A percentile compares a stretch with the other conserved stretches of the same genome.
Conservation (phyloP, 345 rosid genomes). For the Geranium rotundifolium region DNA sequence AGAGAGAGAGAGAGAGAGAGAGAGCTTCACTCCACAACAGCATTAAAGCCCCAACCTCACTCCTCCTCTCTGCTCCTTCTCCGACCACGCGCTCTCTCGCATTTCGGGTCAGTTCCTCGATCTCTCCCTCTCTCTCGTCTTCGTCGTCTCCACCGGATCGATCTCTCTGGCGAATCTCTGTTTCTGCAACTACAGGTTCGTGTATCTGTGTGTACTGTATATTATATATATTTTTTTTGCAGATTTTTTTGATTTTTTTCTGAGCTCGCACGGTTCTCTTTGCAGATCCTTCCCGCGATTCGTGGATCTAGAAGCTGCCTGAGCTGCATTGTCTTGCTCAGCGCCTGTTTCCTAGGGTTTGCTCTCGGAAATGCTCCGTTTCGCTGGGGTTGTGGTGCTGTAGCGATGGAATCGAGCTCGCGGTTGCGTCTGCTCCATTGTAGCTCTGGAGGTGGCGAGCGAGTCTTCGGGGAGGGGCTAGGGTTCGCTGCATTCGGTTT, state of each 20-base stretch:
- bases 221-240: not conserved
- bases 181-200: not conserved
- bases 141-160: constrained; percentile 5
- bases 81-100: not conserved
- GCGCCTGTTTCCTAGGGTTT: constrained; percentile 45
- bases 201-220: too few species aligned
- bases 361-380: not conserved
- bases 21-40: not conserved
- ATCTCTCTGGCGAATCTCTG: constrained; percentile 5
- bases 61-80: not conserved
- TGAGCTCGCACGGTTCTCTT: not conserved
- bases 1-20: not conserved
- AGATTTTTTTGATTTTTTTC: not conserved
- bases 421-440: constrained; percentile 16
- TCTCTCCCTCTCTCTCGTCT: not conserved
- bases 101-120: not conserved
- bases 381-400: not conserved
- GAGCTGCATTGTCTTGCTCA: constrained; percentile 15
- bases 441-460: constrained; percentile 9
- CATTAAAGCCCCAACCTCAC: not conserved
- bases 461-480: constrained; percentile 15
- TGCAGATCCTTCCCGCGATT: constrained; percentile 42
- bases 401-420: constrained; percentile 12
- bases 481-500: constrained; percentile 14
- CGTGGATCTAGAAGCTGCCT: constrained; percentile 43